Conservation (phyloP, 345 rosid species). For the Streptanthus diversifolius region DNA sequence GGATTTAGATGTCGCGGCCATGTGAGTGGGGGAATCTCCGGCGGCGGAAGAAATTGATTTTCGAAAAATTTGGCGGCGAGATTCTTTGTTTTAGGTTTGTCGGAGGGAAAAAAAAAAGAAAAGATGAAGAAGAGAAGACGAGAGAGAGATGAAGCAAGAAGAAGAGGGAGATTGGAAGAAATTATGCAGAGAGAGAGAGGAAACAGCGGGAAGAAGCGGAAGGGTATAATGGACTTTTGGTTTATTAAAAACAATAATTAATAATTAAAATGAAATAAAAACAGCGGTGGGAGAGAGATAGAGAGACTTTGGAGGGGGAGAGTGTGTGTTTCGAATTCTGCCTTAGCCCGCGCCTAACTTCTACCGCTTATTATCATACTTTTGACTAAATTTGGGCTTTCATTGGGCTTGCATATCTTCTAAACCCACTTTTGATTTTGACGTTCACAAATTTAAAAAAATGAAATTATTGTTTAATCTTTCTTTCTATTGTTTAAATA, state of each 20-base stretch:
- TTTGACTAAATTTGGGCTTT: not conserved
- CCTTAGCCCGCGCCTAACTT: slow-evolving; percentile 22
- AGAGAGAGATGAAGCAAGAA: slow-evolving; percentile 29
- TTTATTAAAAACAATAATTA: not conserved
- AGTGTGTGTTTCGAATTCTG: slow-evolving; percentile 10
- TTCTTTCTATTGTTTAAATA: too few relatives aligned
- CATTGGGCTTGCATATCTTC: too few relatives aligned
- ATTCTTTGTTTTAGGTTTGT: slow-evolving; percentile 7
- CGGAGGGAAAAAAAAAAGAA: not conserved
- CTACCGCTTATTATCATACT: not conserved
- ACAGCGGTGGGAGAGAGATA: slow-evolving; percentile 24
- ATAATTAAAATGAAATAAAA: not conserved
- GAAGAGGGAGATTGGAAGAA: not conserved
- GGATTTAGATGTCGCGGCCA: slow-evolving; percentile 44
- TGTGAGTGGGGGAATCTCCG: slow-evolving; percentile 6
- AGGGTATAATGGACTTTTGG: too few relatives aligned
- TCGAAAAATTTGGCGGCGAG: not conserved
- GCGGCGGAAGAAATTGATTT: not conserved
- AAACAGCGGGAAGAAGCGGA: too few relatives aligned
- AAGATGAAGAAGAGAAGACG: too few relatives aligned
- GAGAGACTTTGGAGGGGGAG: not conserved
- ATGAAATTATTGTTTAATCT: too few relatives aligned
- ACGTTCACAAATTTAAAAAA: too few relatives aligned
- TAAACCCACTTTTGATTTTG: too few relatives aligned
- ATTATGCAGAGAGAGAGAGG: too few relatives aligned